Evolutionary conservation across 1,284 basidiomycete genomes (phyloP).

Genomic region (Rhizoctonia solani): DNA sequence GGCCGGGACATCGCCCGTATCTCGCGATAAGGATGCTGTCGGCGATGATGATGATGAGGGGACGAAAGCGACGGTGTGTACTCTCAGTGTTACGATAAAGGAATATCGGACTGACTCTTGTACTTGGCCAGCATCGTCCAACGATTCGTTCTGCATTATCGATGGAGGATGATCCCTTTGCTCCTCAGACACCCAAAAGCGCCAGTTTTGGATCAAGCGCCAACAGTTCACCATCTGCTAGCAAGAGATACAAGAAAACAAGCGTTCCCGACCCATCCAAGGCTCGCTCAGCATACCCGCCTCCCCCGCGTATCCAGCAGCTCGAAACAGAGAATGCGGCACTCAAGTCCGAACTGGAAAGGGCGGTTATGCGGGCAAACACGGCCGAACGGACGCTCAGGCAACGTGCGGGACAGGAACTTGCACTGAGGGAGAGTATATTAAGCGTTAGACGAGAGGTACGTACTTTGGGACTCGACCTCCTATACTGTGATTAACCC

Average conservation of each 20-base stretch:
- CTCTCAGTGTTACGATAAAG: background rate
- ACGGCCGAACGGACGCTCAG: constrained; percentile 56
- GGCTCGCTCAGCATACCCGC: constrained; percentile 22
- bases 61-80: constrained; percentile 9
- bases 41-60: constrained; percentile 1
- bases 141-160: constrained; percentile 23
- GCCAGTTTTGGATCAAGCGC: background rate
- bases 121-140: constrained; percentile 14
- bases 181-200: constrained; percentile 3
- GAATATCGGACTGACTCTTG: background rate
- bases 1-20: constrained; percentile 48
- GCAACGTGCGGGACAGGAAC: constrained; percentile 68
- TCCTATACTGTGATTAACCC: background rate
- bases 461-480: background rate
- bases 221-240: background rate
- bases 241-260: background rate
- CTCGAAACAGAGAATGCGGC: constrained; percentile 67
- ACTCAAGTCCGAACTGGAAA: constrained; percentile 62
- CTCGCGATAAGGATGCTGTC: constrained; percentile 2
- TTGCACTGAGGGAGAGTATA: constrained; percentile 75
- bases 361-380: constrained; percentile 59
- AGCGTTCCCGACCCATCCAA: constrained; percentile 2
- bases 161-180: background rate
- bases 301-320: constrained; percentile 42
- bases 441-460: constrained; percentile 78